phyloP scores from a whole-genome alignment of 2,329 filamentous ascomycete species.

The Pyricularia pennisetigena region DNA sequence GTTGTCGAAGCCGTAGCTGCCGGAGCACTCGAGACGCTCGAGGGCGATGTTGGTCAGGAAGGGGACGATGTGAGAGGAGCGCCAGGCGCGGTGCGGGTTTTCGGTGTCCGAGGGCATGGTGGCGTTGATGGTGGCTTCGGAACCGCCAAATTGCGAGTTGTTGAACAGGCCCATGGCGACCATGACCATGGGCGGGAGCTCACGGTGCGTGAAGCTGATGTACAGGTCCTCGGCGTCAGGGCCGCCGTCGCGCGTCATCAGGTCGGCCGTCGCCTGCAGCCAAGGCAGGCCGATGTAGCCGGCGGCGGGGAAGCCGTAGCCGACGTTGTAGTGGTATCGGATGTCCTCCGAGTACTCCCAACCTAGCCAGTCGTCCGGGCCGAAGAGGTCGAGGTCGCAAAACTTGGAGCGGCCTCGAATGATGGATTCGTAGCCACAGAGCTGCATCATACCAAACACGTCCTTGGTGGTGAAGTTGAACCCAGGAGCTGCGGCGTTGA shows the following conservation, averaged over 20 bases:
- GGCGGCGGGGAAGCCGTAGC: conserved; percentile 49
- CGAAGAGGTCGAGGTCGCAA: conserved; percentile 49
- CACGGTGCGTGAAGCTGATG: conserved; percentile 59
- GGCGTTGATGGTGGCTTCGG: conserved; percentile 40
- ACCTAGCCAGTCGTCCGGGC: conserved; percentile 52
- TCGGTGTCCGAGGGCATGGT: conserved; percentile 55
- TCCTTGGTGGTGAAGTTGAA: conserved; percentile 57
- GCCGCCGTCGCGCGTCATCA: conserved; percentile 25
- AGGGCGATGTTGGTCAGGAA: conserved; percentile 59
- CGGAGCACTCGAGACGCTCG: conserved; percentile 51
- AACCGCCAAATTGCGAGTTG: conserved; percentile 46
- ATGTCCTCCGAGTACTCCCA: conserved; percentile 58
- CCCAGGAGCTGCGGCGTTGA: conserved; percentile 37
- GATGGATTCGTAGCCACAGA: conserved; percentile 57
- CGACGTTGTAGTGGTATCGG: conserved; percentile 55
- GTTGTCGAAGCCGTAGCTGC: conserved; percentile 42
- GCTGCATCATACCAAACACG: conserved; percentile 55
- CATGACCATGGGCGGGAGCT: conserved; percentile 55
- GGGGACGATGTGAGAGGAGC: conserved; percentile 50
- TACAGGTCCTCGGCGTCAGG: conserved; percentile 37
- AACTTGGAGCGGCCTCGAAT: conserved; percentile 52
- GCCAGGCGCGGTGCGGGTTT: conserved; percentile 55
- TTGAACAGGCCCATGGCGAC: conserved; percentile 63
- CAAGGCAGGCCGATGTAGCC: conserved; percentile 55
- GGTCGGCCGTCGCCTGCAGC: conserved; percentile 49